Percentiles rank a stretch among this genome's conserved stretches.
Conservation (phyloP, 768 basidiomycete species). For the Punctularia strigosozonata region DNA sequence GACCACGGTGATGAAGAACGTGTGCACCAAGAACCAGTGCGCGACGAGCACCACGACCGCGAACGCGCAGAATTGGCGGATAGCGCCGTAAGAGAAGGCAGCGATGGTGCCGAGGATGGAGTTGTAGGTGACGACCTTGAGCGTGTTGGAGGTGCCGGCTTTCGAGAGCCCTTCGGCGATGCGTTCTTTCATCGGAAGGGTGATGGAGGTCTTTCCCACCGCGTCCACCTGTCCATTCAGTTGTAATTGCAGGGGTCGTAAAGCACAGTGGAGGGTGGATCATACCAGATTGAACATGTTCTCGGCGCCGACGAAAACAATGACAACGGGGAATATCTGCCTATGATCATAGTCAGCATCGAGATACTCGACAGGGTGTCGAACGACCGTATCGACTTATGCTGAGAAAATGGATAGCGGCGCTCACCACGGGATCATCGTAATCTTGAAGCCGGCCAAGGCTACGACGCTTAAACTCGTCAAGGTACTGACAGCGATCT, state of each 20-base stretch:
- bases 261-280: conserved; percentile 5
- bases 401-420: conserved; percentile 4
- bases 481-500: conserved; percentile 85
- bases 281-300: conserved; percentile 93
- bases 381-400: too few species aligned
- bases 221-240: conserved; percentile 57
- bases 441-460: conserved; percentile 77
- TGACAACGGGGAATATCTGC: conserved; percentile 86
- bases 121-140: conserved; percentile 87
- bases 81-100: conserved; percentile 63
- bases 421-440: conserved; percentile 81
- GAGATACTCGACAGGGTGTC: conserved; percentile 1
- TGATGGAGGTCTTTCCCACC: conserved; percentile 74
- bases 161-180: conserved; percentile 84
- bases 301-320: conserved; percentile 91
- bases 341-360: conserved; percentile 21
- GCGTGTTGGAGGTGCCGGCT: conserved; percentile 84
- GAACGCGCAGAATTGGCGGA: conserved; percentile 88
- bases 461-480: conserved; percentile 91
- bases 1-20: conserved; percentile 88
- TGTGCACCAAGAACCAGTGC: conserved; percentile 95
- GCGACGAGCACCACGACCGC: conserved; percentile 90
- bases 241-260: conserved; percentile 15
- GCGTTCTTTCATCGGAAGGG: conserved; percentile 80
- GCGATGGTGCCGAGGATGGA: conserved; percentile 66